phyloP scores from a whole-genome alignment of 202 grass and related monocot species.

The Hordeum pubiflorum region DNA sequence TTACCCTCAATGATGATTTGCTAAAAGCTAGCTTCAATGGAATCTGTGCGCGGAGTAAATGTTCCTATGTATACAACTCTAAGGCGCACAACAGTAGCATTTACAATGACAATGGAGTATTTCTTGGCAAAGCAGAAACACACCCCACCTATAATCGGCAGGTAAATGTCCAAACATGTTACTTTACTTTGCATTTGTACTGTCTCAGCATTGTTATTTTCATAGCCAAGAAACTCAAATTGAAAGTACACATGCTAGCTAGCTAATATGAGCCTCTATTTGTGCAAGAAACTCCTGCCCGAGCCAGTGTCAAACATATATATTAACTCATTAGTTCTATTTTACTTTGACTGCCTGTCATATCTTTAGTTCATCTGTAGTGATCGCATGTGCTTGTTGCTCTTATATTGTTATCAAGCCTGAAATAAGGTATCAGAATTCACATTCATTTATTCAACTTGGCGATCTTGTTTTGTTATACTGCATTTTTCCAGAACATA shows the following conservation, averaged over 20 bases:
- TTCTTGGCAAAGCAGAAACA: conserved; percentile 85
- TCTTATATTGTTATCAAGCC: background rate
- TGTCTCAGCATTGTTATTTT: background rate
- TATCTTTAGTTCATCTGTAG: background rate
- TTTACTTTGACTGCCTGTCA: background rate
- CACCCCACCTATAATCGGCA: conserved; percentile 66
- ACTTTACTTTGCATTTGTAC: background rate
- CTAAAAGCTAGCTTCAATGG: conserved; percentile 92
- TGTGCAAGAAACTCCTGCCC: background rate
- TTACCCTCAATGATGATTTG: conserved; percentile 23
- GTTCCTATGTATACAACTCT: conserved; percentile 97
- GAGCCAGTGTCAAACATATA: background rate
- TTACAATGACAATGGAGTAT: conserved; percentile 97
- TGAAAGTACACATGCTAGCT: background rate
- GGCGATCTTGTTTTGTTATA: background rate
- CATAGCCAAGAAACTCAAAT: background rate
- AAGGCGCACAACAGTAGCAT: conserved; percentile 85
- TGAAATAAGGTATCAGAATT: background rate
- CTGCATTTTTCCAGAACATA: conserved; percentile 13
- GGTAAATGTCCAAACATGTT: conserved; percentile 41
- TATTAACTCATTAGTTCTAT: background rate
- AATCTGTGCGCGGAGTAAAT: conserved; percentile 89
- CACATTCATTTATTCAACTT: background rate
- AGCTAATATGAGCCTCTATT: background rate
- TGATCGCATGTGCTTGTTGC: background rate